Conservation (phyloP, 2,329 filamentous ascomycete genomes). For the Colletotrichum liriopes region DNA sequence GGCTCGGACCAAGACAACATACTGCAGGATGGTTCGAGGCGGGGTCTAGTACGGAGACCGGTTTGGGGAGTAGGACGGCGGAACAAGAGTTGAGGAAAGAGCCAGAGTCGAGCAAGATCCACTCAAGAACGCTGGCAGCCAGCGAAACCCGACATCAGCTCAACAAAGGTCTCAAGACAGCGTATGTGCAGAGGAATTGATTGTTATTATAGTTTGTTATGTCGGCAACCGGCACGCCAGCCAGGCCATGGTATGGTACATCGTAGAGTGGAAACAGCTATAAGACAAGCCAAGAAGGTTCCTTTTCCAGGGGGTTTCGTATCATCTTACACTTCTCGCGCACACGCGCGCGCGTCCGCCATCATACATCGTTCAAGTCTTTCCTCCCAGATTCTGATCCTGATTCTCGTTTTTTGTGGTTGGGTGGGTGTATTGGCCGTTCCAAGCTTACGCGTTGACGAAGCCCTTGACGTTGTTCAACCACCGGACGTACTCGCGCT, state of each 20-base stretch:
- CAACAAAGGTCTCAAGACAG: background rate
- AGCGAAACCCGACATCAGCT: too few species aligned
- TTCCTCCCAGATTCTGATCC: constrained; percentile 16
- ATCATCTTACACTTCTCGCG: constrained; percentile 40
- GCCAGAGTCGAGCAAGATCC: background rate
- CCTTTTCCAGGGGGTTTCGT: constrained; percentile 25
- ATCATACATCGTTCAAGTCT: constrained; percentile 40
- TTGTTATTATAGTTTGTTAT: constrained; percentile 40
- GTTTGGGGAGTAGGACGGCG: background rate
- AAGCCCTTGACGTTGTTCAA: constrained; percentile 90
- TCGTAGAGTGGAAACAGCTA: constrained; percentile 43
- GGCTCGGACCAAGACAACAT: background rate
- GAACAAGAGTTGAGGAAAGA: background rate
- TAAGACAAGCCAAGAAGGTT: constrained; percentile 41
- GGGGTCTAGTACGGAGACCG: too few species aligned
- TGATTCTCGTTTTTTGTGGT: background rate
- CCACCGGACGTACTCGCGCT: constrained; percentile 96
- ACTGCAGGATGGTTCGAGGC: too few species aligned
- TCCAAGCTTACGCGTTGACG: constrained; percentile 75
- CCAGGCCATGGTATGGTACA: constrained; percentile 44
- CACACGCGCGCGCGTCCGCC: constrained; percentile 16
- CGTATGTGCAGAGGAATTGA: constrained; percentile 1
- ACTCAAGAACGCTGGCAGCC: background rate
- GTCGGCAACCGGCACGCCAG: constrained; percentile 26
- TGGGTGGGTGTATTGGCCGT: background rate